Evolutionary conservation across 2,329 filamentous ascomycete species (phyloP), one percentile per base, ranked within the genome.

Genomic region (Didymella segeticola): DNA sequence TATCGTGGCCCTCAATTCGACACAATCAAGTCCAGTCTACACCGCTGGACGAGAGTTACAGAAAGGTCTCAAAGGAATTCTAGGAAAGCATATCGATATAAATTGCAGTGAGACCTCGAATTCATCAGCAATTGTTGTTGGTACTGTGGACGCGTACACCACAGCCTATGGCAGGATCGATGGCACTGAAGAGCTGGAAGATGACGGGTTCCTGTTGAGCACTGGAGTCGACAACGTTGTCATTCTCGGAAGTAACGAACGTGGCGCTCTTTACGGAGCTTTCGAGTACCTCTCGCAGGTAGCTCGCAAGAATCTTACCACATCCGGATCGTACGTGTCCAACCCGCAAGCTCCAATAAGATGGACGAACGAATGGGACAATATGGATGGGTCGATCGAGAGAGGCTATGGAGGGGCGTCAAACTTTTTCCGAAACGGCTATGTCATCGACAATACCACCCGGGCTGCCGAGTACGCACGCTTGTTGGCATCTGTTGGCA

Each of bases 311-410:
- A 81, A 86, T 38, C 76, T 84, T 53, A 78, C n/a, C n/a, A n/a
- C 78, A 0, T 61, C 77, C 1, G 77, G 80, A 0, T 68, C 79
- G 4, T 79, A 80, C 39, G 73, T 79, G 2, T 80, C 79, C 8
- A 88, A 82, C 58, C 86, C 86, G 0, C 78, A 80, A 51, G 84
- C 82, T 0, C 83, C 83, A 0, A 82, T 90, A 34, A 80, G 88
- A 58, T 90, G 87, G 88, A 82, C 85, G 0, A 90, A 90, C 64
- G 83, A 90, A 60, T 90, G 88, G 88, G 86, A 90, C 67, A 89
- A 90, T 60, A 76, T 90, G 68, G 82, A 87, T 53, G 82, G 87
- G 11, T 85, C 80, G 33, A 85, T 90, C 37, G 88, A 90, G 68
- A 78, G 87, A 47, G 88, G 88, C 15, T 90, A 88, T 61, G 87